Evolutionary conservation across 148 eudicot species (phyloP).

Genomic region (Diospyros kaki): DNA sequence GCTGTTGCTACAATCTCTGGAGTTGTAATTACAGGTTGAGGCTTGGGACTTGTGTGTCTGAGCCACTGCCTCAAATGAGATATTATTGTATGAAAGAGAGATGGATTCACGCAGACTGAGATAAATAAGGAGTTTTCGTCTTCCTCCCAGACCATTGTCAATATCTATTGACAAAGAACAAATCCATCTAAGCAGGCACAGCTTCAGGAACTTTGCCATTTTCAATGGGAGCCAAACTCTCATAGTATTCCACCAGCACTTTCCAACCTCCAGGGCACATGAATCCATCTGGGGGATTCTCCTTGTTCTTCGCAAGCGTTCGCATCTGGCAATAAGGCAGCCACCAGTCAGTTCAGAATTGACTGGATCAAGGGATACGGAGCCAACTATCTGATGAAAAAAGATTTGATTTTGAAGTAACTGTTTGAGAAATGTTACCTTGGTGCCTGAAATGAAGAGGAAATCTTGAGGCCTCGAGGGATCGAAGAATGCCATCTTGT

Average conservation of each 20-base stretch:
- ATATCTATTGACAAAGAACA: background rate
- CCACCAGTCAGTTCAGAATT: background rate
- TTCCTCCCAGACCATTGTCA: slow-evolving; percentile 15
- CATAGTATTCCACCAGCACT: slow-evolving; percentile 68
- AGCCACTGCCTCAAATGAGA: background rate
- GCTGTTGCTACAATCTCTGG: background rate
- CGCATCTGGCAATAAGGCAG: slow-evolving; percentile 53
- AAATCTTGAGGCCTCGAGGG: slow-evolving; percentile 91
- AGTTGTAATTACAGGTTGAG: background rate
- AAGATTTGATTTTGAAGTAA: background rate
- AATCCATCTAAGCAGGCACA: slow-evolving; percentile 30
- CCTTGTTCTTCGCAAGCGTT: slow-evolving; percentile 71
- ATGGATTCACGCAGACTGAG: background rate
- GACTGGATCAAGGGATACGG: background rate
- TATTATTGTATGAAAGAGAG: background rate
- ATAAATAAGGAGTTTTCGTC: background rate
- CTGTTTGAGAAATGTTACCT: slow-evolving; percentile 35
- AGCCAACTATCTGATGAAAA: background rate
- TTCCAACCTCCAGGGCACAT: slow-evolving; percentile 86
- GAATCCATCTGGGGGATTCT: slow-evolving; percentile 74
- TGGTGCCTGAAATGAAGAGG: slow-evolving; percentile 90
- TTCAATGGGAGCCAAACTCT: slow-evolving; percentile 34
- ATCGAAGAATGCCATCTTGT: slow-evolving; percentile 94
- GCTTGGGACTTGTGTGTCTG: background rate
- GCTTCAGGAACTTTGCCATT: slow-evolving; percentile 49